phyloP scores from a whole-genome alignment of 2,329 filamentous ascomycete species.

The Fusarium sp. region DNA sequence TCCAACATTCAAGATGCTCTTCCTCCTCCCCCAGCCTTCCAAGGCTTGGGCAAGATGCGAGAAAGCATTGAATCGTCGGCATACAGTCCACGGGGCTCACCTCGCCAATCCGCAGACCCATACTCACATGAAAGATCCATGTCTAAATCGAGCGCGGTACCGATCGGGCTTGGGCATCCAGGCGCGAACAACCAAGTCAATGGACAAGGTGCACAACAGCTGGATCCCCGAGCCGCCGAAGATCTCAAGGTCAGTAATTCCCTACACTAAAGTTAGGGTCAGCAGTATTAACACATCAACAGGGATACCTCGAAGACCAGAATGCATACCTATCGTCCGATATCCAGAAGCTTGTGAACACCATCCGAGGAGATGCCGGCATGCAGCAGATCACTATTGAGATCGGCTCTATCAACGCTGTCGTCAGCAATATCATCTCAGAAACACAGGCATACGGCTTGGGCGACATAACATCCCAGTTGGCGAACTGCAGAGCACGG shows the following conservation, averaged over 20 bases:
- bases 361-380: conserved; percentile 74
- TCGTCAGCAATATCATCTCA: conserved; percentile 77
- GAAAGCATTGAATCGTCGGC: conserved; percentile 78
- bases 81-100: conserved; percentile 80
- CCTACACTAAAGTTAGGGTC: not conserved
- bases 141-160: conserved; percentile 50
- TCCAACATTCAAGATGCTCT: conserved; percentile 56
- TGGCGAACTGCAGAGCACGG: conserved; percentile 74
- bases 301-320: conserved; percentile 86
- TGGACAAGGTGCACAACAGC: conserved; percentile 55
- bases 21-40: conserved; percentile 68
- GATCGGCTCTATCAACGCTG: conserved; percentile 76
- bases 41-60: conserved; percentile 67
- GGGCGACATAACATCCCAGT: conserved; percentile 64
- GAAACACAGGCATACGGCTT: conserved; percentile 72
- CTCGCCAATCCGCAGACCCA: conserved; percentile 67
- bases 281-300: not conserved
- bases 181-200: conserved; percentile 55
- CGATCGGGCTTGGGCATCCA: conserved; percentile 56
- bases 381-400: conserved; percentile 76
- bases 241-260: conserved; percentile 61
- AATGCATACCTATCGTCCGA: conserved; percentile 82
- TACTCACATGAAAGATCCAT: conserved; percentile 53
- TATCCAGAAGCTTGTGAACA: conserved; percentile 83
- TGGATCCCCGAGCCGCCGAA: conserved; percentile 58